Evolutionary conservation across 1,284 basidiomycete genomes (phyloP), one percentile per base, ranked within the genome.

Genomic region (Ceratobasidium sp.): DNA sequence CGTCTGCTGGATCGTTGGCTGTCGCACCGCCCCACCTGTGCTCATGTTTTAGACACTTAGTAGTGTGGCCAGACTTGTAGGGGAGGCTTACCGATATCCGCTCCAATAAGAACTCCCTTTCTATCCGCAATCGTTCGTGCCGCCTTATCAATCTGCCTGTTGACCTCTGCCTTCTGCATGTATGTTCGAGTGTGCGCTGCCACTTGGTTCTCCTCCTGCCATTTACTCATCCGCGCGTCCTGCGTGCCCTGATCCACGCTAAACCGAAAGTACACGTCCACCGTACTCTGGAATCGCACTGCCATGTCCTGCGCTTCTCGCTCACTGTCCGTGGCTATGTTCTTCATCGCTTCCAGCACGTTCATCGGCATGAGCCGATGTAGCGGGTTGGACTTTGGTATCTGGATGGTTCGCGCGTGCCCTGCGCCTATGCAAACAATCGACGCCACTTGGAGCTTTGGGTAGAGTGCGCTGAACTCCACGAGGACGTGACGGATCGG

Each of bases 251-350:
- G 55, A 18, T 58, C 53, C 26, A 71, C 55, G 26, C 56, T 71
- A 15, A 71, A 23, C 13, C 69, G 26, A 55, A 42, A 71, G 18
- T 71, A 71, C 5, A 55, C 42, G 44, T 42, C 39, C 39, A 18
- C 3, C 2, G 44, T 60, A 58, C 23, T 56, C 40, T 33, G 18
- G 39, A 71, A 71, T 1, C 69, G 69, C 55, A 4, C 28, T 1
- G 69, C 55, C 53, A 71, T 71, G 3, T 71, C 69, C 10, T 58
- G 53, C 7, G 69, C 69, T 23, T 58, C 69, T 44, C 69, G 51
- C 55, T 71, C 69, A 20, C 15, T 42, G 28, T 49, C 53, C 26
- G n/a, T 44, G 1, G 69, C 69, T 15, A 71, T 58, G 18, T 42
- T 20, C 53, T 40, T 58, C 42, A 18, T 40, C n/a, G 42, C 56